Base-by-base conservation (phyloP, 2,329 filamentous ascomycete species). In the Colletotrichum sidae region DNA sequence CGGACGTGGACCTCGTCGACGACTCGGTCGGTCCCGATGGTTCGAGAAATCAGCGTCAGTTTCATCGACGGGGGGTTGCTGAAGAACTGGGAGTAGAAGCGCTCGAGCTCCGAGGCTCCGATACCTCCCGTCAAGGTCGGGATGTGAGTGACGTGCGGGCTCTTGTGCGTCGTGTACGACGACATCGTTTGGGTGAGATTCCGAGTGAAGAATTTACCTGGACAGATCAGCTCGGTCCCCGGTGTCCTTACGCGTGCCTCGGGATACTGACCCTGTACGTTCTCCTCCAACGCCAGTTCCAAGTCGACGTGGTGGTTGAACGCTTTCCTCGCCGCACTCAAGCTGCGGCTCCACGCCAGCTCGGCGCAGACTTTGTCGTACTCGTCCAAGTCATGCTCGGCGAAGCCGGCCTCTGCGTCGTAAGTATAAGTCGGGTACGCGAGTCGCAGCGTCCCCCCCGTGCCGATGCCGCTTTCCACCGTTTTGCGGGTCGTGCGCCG, bases 121-220 rank as follows among this genome's bases (percentile, higher is more conserved):
- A 90, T 84, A 1, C 88, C 90, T 8, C 90, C 90, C 0, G 84
- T 86, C 38, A 88, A 69, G 0, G 89, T 92, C 0, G 90, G 88
- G 33, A 92, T 80, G 74, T 91, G 85, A 51, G 91, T 91, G 11
- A 91, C 88, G 67, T 91, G 90, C 0, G 90, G 90, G 56, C 86
- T 83, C 56, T 86, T 83, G 49, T 90, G 85, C 75, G 89, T 88
- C 0, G 80, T 80, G 67, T 78, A 82, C 0, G 88, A 90, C 0
- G 82, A 81, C 84, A 92, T 87, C 0, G 88, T 90, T 59, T 85
- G 82, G 11, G 83, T 82, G 0, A 89, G 83, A 11, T 86, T 83
- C 8, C 85, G 81, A 4, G 84, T 83, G 13, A 78, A 85, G 74
- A 92, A 92, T 62, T 82, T 83, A 50, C 72, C 80, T 82, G 10